These are phyloP conservation scores for Aspergillus arachidicola DNA, from an alignment of 2,329 filamentous ascomycete genomes.

Conservation along the genomic window DNA sequence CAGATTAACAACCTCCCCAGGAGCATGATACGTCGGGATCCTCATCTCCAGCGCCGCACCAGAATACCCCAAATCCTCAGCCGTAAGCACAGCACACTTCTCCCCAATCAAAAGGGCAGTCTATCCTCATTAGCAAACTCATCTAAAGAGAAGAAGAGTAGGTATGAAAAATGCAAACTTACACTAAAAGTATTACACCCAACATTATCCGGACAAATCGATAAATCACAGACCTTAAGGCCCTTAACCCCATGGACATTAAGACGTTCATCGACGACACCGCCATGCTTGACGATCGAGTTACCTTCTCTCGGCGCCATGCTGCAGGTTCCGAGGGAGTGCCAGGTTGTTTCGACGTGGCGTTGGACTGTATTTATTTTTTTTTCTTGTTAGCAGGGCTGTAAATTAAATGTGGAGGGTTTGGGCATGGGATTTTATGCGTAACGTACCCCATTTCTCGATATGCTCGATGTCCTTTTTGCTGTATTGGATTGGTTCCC, in stretches of 20 bases:
- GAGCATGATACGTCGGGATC: constrained; percentile 65
- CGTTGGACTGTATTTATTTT: constrained; percentile 57
- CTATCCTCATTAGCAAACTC: constrained; percentile 36
- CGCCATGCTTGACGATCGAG: constrained; percentile 73
- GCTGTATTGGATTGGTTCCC: constrained; percentile 68
- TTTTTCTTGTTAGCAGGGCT: background rate
- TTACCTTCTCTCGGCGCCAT: constrained; percentile 78
- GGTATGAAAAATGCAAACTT: constrained; percentile 16
- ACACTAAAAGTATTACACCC: constrained; percentile 65
- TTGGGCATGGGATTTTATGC: background rate
- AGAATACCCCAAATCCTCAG: constrained; percentile 74
- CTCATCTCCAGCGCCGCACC: constrained; percentile 76
- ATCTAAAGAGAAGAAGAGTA: background rate
- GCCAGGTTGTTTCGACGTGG: constrained; percentile 77
- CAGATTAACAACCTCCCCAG: constrained; percentile 36
- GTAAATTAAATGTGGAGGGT: background rate
- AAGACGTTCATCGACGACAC: constrained; percentile 74
- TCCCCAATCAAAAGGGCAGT: constrained; percentile 76
- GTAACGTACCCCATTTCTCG: constrained; percentile 59
- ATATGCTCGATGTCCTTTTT: constrained; percentile 58
- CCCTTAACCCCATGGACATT: constrained; percentile 78
- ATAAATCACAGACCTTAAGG: constrained; percentile 75
- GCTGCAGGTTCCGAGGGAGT: constrained; percentile 68
- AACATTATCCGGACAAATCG: constrained; percentile 78
- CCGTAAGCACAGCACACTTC: constrained; percentile 70